Percentiles rank a stretch among this genome's conserved stretches.
These are phyloP conservation scores for Fusarium falciforme DNA, from an alignment of 2,329 filamentous ascomycete genomes.

Conservation along the genomic window DNA sequence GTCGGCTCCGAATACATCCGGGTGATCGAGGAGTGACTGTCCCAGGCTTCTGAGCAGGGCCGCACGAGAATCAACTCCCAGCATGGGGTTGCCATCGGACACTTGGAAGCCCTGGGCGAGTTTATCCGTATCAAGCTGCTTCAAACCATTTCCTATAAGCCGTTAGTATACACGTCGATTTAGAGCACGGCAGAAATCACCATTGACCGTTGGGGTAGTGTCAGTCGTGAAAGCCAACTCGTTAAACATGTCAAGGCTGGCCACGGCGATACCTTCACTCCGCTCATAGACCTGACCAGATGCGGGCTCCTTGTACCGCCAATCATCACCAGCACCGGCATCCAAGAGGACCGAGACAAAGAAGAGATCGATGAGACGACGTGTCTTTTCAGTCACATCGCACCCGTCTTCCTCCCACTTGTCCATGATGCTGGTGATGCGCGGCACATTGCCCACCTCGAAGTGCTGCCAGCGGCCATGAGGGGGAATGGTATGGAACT, in stretches of 20 bases:
- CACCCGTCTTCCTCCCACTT: constrained; percentile 56
- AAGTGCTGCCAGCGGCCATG: constrained; percentile 74
- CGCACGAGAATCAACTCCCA: constrained; percentile 57
- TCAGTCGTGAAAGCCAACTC: constrained; percentile 51
- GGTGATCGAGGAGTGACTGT: constrained; percentile 50
- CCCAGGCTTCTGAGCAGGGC: constrained; percentile 56
- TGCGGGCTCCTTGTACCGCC: constrained; percentile 57
- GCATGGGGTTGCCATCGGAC: constrained; percentile 55
- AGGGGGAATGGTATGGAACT: constrained; percentile 60
- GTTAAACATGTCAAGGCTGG: constrained; percentile 62
- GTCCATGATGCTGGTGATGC: constrained; percentile 58
- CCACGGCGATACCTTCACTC: constrained; percentile 64
- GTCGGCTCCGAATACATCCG: constrained; percentile 54
- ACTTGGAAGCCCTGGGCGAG: constrained; percentile 58
- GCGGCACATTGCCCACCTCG: constrained; percentile 64
- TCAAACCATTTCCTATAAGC: constrained; percentile 48
- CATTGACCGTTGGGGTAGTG: constrained; percentile 47
- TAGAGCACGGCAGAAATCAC: constrained; percentile 33
- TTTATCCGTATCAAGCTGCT: constrained; percentile 45
- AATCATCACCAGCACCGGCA: constrained; percentile 63
- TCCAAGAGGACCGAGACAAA: constrained; percentile 70
- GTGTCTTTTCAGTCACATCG: constrained; percentile 59
- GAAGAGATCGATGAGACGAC: constrained; percentile 70
- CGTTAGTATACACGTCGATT: background rate
- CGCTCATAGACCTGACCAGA: constrained; percentile 51